Evolutionary conservation across 208 protist genomes (phyloP), one percentile per base, ranked within the genome.

Genomic region (Leishmania amazonensis): DNA sequence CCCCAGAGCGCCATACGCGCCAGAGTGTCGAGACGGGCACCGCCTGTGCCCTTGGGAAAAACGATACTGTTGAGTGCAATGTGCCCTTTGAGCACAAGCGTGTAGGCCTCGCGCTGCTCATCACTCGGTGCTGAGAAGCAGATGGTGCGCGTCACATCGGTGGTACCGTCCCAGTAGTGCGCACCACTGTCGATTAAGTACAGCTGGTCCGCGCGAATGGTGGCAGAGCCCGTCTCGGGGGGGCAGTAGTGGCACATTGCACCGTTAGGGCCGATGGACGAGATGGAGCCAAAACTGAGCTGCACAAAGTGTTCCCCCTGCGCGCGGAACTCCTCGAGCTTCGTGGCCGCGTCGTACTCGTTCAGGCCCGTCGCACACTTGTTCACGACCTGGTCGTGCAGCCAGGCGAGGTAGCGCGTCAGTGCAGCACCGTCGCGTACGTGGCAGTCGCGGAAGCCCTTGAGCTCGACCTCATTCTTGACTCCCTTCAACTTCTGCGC

Each of bases 171-270:
- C 40, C 83, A 84, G 87, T 98, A 99, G 85, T 99, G 98, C 28
- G 92, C 98, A 9, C 99, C 99, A 76, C 96, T 98, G 88, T 99
- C 99, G 9, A 98, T 90, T 35, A 99, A 90, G 80, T 99, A 99
- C 21, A 99, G 78, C 75, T 91, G 81, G 71, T 98, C 91, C 4
- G 51, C 75, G 35, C 74, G 81, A 72, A 94, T 94, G 21, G 95
- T 78, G 1, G 91, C 85, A n/a, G 90, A 96, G 38, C 90, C 94
- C 2, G 83, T 87, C 31, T 58, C 40, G 0, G 93, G 72, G 6
- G 99, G 93, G 35, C 79, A 78, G 85, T 99, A 99, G 86, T 99
- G 99, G 76, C 99, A 98, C 86, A 99, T 96, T 0, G 99, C 97
- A 11, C 89, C 98, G 81, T 99, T 99, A 15, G 93, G 65, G 3